phyloP scores from a whole-genome alignment of 768 basidiomycete species.

The Phaeotremella fagi region DNA sequence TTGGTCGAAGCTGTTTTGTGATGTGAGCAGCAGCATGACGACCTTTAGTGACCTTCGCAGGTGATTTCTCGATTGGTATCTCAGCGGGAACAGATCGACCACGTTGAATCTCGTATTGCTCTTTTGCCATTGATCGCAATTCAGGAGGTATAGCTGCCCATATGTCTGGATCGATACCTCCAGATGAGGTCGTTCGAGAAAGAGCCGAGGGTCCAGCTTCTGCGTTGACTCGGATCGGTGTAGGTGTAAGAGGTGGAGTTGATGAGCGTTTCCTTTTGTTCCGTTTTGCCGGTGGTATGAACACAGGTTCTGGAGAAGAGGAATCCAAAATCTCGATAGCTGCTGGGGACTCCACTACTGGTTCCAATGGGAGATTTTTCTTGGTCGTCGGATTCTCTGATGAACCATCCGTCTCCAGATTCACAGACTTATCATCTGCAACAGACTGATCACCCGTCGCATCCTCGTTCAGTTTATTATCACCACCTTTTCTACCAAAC shows the following conservation, averaged over 20 bases:
- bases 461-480: too few relatives aligned
- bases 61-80: conserved; percentile 20
- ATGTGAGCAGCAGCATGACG: conserved; percentile 34
- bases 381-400: background rate
- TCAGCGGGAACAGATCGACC: conserved; percentile 4
- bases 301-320: background rate
- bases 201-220: conserved; percentile 17
- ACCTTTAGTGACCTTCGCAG: conserved; percentile 14
- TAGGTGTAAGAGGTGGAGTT: background rate
- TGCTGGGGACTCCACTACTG: background rate
- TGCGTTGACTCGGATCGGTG: conserved; percentile 5
- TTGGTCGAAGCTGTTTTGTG: conserved; percentile 33
- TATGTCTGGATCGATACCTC: conserved; percentile 42
- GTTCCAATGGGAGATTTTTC: background rate
- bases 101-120: background rate
- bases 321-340: background rate
- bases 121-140: conserved; percentile 32
- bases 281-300: background rate
- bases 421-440: background rate
- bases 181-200: conserved; percentile 10
- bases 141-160: conserved; percentile 36
- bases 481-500: conserved; percentile 53
- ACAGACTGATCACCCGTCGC: background rate
- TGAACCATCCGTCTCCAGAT: background rate
- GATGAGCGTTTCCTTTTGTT: background rate